Conservation (phyloP, 352 stramenopile genomes). For the Phytopythium vexans region DNA sequence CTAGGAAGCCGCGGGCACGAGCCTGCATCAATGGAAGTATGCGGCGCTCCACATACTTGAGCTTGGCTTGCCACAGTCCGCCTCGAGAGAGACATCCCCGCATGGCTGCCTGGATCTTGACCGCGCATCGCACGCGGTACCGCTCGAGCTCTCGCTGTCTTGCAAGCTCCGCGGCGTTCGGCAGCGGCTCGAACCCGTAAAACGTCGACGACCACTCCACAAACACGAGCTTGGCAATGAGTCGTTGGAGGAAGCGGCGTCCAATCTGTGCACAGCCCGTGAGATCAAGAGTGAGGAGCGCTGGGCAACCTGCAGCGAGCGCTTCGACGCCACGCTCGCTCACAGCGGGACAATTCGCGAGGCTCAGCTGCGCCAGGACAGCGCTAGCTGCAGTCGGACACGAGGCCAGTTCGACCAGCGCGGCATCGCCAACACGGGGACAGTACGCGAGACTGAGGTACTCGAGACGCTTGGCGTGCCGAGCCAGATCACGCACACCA, state of each 20-base stretch:
- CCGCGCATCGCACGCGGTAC: conserved; percentile 39
- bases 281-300: conserved; percentile 86
- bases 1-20: conserved; percentile 73
- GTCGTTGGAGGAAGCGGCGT: conserved; percentile 63
- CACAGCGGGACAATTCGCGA: conserved; percentile 68
- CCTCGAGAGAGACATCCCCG: conserved; percentile 72
- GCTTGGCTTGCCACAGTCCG: conserved; percentile 67
- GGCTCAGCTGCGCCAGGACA: conserved; percentile 41
- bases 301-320: conserved; percentile 53
- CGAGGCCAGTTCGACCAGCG: conserved; percentile 37
- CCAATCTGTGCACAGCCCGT: conserved; percentile 72
- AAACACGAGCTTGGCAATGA: conserved; percentile 74
- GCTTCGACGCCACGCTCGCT: conserved; percentile 66
- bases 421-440: conserved; percentile 67
- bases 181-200: conserved; percentile 83
- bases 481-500: conserved; percentile 59
- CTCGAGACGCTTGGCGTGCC: conserved; percentile 46
- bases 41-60: conserved; percentile 58
- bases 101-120: conserved; percentile 82
- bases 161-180: conserved; percentile 76
- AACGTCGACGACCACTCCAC: conserved; percentile 81
- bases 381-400: conserved; percentile 1
- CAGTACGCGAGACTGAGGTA: conserved; percentile 83
- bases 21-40: conserved; percentile 78
- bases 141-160: conserved; percentile 48